Evolutionary conservation across 176 grass and related monocot genomes (phyloP).

Genomic region (Bonia amplexicaulis): DNA sequence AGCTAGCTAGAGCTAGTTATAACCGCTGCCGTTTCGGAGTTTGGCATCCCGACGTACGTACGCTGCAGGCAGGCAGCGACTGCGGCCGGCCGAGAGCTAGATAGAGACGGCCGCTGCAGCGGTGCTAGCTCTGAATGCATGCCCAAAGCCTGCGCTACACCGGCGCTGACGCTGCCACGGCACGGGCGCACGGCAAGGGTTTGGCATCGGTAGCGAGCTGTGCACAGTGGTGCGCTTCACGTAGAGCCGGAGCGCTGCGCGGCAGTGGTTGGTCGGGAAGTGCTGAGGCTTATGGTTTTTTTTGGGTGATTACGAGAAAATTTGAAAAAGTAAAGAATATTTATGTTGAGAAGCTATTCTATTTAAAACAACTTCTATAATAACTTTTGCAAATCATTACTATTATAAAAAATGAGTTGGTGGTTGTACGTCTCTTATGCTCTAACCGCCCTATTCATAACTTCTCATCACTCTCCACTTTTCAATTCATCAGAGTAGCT

Average conservation of each 20-base stretch:
- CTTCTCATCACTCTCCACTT: too few species aligned
- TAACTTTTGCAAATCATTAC: too few species aligned
- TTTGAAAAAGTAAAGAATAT: too few species aligned
- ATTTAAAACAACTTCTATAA: too few species aligned
- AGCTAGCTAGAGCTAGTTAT: background rate
- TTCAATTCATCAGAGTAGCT: too few species aligned
- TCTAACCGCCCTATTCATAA: too few species aligned
- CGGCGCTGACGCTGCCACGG: background rate
- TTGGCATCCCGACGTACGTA: background rate
- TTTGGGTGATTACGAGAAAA: too few species aligned
- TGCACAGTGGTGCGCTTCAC: background rate
- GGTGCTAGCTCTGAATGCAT: background rate
- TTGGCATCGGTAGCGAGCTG: background rate
- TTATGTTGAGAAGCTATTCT: fast-evolving
- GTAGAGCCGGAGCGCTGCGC: background rate
- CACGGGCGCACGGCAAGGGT: background rate
- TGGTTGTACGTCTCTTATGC: too few species aligned
- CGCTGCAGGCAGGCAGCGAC: background rate
- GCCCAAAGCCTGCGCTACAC: background rate
- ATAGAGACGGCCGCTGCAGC: background rate
- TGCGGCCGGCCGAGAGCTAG: background rate
- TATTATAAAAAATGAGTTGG: too few species aligned
- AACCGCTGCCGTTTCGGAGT: background rate
- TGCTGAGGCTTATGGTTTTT: too few species aligned
- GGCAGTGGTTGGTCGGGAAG: background rate